phyloP scores from a whole-genome alignment of 192 early-diverging fungal genomes.

The Irineochytrium annulatum region DNA sequence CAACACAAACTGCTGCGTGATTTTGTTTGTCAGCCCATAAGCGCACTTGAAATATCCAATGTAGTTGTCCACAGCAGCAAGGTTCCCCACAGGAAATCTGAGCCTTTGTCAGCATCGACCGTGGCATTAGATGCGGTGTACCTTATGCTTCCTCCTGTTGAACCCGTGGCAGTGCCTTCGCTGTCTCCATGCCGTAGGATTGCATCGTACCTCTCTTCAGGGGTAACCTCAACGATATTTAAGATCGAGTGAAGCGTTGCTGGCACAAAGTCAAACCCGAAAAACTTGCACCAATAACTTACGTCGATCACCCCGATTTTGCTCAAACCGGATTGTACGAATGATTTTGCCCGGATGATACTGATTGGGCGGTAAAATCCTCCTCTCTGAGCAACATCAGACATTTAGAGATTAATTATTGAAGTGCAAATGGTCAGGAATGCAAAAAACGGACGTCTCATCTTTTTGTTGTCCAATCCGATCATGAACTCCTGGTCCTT shows the following conservation, averaged over 20 bases:
- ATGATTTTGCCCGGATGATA: constrained; percentile 16
- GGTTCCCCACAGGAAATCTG: constrained; percentile 26
- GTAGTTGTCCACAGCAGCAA: constrained; percentile 27
- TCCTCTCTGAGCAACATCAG: not conserved
- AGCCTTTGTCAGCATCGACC: not conserved
- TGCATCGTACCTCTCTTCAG: constrained; percentile 20
- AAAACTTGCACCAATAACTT: not conserved
- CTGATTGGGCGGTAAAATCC: not conserved
- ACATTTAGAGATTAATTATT: not conserved
- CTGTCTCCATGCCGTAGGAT: constrained; percentile 16
- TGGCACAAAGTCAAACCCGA: not conserved
- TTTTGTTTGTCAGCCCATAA: constrained; percentile 21
- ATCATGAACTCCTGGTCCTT: constrained; percentile 19
- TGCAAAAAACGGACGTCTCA: constrained; percentile 9
- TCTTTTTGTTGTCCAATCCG: constrained; percentile 8
- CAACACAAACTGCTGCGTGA: not conserved
- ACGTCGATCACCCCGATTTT: not conserved
- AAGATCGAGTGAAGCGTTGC: constrained; percentile 12
- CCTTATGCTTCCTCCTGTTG: constrained; percentile 5
- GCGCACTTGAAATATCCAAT: constrained; percentile 25
- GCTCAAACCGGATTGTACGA: constrained; percentile 22
- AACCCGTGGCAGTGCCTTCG: constrained; percentile 18
- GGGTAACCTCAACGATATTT: constrained; percentile 17
- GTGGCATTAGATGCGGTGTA: not conserved
- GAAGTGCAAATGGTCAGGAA: not conserved